Percentiles rank a stretch among this genome's conserved stretches.
phyloP scores from a whole-genome alignment of 441 rosid species.

The Arabidopsis lyrata region DNA sequence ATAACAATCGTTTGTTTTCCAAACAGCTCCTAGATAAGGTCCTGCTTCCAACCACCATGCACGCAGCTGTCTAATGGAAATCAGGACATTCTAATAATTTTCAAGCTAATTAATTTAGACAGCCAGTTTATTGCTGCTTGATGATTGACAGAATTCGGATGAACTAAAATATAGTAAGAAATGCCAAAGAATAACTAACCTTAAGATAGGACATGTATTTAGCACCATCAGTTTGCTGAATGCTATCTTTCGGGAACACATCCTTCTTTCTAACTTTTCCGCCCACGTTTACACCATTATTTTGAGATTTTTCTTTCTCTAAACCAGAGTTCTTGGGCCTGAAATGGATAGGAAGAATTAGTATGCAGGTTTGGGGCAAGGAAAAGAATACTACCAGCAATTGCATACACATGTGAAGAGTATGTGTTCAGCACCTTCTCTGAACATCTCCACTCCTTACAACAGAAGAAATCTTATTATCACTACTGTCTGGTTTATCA shows the following conservation, averaged over 20 bases:
- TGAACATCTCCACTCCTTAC: slow-evolving; percentile 51
- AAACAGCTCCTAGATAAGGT: slow-evolving; percentile 21
- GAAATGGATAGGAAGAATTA: slow-evolving; percentile 20
- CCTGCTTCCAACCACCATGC: slow-evolving; percentile 23
- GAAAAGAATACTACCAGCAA: slow-evolving; percentile 24
- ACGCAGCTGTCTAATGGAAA: slow-evolving; percentile 11
- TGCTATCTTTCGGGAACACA: slow-evolving; percentile 58
- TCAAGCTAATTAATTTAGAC: slow-evolving; percentile 19
- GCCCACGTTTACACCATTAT: slow-evolving; percentile 45
- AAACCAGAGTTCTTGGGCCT: slow-evolving; percentile 35
- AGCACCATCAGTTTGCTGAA: slow-evolving; percentile 73
- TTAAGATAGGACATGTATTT: slow-evolving; percentile 91
- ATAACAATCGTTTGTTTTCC: slow-evolving; percentile 2
- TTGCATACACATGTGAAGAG: slow-evolving; percentile 14
- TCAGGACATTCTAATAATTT: slow-evolving; percentile 8
- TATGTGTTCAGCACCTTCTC: slow-evolving; percentile 57
- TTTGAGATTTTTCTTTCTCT: slow-evolving; percentile 53
- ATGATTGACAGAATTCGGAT: slow-evolving; percentile 17
- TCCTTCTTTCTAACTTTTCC: slow-evolving; percentile 57
- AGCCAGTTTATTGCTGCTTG: slow-evolving; percentile 27
- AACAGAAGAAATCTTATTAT: slow-evolving; percentile 59
- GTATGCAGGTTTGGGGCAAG: slow-evolving; percentile 27
- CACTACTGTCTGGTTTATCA: slow-evolving; percentile 74
- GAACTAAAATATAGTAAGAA: slow-evolving; percentile 7
- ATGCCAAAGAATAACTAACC: slow-evolving; percentile 53